Evolutionary conservation across 768 basidiomycete genomes (phyloP).

Genomic region (Inosperma sp.): DNA sequence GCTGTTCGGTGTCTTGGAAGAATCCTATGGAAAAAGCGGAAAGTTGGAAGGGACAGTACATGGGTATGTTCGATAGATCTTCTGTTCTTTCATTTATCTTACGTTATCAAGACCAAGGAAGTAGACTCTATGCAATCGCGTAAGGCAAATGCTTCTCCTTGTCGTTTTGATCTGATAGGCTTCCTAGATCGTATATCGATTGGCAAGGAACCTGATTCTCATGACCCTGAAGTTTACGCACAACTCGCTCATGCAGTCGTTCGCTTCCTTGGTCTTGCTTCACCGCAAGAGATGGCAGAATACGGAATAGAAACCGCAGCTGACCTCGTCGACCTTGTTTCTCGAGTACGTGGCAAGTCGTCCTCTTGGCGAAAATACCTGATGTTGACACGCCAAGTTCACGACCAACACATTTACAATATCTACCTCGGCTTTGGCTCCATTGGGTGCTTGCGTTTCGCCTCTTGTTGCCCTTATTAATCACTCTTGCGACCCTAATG

Average conservation of each 20-base stretch:
- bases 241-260: constrained; percentile 73
- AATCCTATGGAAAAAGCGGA: constrained; percentile 61
- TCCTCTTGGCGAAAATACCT: background rate
- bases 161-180: background rate
- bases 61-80: constrained; percentile 46
- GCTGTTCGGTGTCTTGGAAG: constrained; percentile 76
- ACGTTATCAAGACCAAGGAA: constrained; percentile 47
- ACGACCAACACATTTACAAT: constrained; percentile 88
- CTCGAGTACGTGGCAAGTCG: constrained; percentile 46
- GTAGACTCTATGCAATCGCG: constrained; percentile 74
- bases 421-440: constrained; percentile 68
- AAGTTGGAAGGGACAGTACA: constrained; percentile 44
- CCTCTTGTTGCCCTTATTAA: constrained; percentile 79
- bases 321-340: constrained; percentile 67
- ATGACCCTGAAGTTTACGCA: constrained; percentile 51
- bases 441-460: constrained; percentile 81
- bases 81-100: background rate
- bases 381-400: constrained; percentile 53
- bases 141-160: constrained; percentile 33
- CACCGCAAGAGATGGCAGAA: constrained; percentile 52
- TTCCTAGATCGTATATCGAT: constrained; percentile 54
- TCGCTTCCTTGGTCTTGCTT: constrained; percentile 59
- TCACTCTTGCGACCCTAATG: constrained; percentile 86
- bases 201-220: constrained; percentile 33
- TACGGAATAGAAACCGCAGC: constrained; percentile 54